Conservation (phyloP, 306 rosid species). For the Coriaria nepalensis region DNA sequence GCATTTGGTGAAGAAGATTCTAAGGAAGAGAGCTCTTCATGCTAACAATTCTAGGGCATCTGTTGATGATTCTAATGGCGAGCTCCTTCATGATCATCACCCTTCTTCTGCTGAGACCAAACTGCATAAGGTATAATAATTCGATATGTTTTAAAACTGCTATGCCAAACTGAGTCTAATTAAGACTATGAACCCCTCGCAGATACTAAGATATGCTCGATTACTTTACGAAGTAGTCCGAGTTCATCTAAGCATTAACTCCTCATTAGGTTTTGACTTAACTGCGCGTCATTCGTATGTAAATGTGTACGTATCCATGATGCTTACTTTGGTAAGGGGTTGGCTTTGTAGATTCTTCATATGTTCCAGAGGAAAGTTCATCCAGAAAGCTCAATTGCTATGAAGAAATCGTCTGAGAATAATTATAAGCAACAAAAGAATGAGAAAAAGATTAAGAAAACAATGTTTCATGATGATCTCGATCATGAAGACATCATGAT, state of each 20-base stretch:
- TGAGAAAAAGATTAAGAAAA: conserved; percentile 37
- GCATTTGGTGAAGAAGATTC: conserved; percentile 54
- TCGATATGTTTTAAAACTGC: neutral
- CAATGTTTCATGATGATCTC: conserved; percentile 23
- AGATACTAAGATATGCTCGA: too few species aligned
- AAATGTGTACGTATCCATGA: neutral
- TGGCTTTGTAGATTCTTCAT: conserved; percentile 64
- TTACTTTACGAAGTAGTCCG: too few species aligned
- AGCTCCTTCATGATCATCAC: neutral
- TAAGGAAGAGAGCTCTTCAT: conserved; percentile 51
- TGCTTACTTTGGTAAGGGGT: conserved; percentile 1
- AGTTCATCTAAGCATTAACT: too few species aligned
- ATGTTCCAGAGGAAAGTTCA: conserved; percentile 80
- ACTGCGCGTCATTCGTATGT: too few species aligned
- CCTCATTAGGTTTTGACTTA: too few species aligned
- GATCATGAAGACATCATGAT: conserved; percentile 44
- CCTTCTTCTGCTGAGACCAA: conserved; percentile 58
- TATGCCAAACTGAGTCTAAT: conserved; percentile 1
- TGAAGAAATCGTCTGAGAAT: conserved; percentile 16
- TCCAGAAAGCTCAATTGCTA: conserved; percentile 44
- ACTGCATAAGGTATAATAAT: conserved; percentile 52
- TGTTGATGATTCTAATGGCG: conserved; percentile 23
- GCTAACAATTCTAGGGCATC: conserved; percentile 32
- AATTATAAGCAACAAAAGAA: conserved; percentile 26
- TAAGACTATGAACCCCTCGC: too few species aligned